Evolutionary conservation across 2,329 filamentous ascomycete species (phyloP).

Genomic region (Pochonia chlamydosporia): DNA sequence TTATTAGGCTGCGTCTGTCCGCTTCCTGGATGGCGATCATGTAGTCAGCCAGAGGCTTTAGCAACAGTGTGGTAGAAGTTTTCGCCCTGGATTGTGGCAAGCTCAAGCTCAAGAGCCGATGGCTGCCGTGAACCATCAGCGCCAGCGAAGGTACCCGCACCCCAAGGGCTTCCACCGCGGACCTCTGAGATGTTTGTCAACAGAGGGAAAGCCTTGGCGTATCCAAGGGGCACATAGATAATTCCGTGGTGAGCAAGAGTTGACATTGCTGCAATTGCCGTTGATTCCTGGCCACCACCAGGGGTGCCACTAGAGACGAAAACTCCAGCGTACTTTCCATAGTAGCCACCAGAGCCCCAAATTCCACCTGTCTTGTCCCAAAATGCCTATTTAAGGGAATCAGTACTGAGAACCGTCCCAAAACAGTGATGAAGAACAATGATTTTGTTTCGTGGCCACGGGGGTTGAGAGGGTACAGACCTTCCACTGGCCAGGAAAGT

Average conservation of each 20-base stretch:
- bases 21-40: conserved; percentile 43
- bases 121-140: conserved; percentile 83
- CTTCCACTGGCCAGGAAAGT: conserved; percentile 97
- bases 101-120: conserved; percentile 63
- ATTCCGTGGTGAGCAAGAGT: conserved; percentile 91
- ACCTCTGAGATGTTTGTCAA: conserved; percentile 71
- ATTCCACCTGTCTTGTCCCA: conserved; percentile 87
- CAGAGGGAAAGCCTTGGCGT: conserved; percentile 69
- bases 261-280: conserved; percentile 72
- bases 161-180: conserved; percentile 86
- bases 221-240: conserved; percentile 93
- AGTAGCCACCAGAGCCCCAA: conserved; percentile 72
- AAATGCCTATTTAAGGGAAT: conserved; percentile 55
- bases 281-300: conserved; percentile 92
- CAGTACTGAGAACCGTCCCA: too few relatives aligned
- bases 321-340: conserved; percentile 84
- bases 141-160: conserved; percentile 81
- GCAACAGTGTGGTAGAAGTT: conserved; percentile 71
- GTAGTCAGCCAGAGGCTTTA: conserved; percentile 74
- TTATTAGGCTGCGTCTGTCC: neutral
- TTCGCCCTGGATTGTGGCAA: conserved; percentile 81
- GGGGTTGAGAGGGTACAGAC: conserved; percentile 23
- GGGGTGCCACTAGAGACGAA: conserved; percentile 82
- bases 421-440: too few relatives aligned
- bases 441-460: too few relatives aligned